Evolutionary conservation across 306 rosid genomes (phyloP).

Genomic region (Gleditsia sinensis): DNA sequence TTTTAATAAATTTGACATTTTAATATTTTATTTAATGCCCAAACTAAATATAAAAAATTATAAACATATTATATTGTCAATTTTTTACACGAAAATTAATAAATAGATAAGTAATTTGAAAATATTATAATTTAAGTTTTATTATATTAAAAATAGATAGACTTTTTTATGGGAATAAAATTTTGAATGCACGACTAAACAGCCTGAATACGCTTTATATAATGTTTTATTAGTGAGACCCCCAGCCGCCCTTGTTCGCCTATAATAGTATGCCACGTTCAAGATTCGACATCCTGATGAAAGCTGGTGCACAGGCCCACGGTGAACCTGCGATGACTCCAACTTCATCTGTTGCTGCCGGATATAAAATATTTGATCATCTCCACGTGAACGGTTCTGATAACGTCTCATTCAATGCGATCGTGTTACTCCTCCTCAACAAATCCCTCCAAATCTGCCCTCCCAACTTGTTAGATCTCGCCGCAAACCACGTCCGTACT

Average conservation of each 20-base stretch:
- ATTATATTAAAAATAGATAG: no score
- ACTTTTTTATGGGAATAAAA: no score
- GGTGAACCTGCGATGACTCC: conserved; percentile 1
- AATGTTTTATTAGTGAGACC: neutral
- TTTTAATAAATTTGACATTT: no score
- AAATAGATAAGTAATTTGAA: no score
- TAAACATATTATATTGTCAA: no score
- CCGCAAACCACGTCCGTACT: conserved; percentile 33
- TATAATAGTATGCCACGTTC: neutral
- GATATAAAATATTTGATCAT: neutral
- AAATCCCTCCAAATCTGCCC: conserved; percentile 6
- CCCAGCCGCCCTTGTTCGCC: neutral
- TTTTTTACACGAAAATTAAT: no score
- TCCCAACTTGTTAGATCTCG: conserved; percentile 32
- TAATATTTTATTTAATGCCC: no score
- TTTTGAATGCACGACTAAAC: no score
- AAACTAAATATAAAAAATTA: no score
- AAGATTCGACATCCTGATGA: neutral
- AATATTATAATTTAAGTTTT: no score
- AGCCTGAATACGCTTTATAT: no score
- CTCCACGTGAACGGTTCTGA: conserved; percentile 43
- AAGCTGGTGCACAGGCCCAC: neutral
- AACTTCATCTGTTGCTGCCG: neutral
- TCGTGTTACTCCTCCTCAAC: conserved; percentile 27
- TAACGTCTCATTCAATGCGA: conserved; percentile 6